Evolutionary conservation across 2,329 filamentous ascomycete genomes (phyloP).

Genomic region (Thermothelomyces thermophilus): DNA sequence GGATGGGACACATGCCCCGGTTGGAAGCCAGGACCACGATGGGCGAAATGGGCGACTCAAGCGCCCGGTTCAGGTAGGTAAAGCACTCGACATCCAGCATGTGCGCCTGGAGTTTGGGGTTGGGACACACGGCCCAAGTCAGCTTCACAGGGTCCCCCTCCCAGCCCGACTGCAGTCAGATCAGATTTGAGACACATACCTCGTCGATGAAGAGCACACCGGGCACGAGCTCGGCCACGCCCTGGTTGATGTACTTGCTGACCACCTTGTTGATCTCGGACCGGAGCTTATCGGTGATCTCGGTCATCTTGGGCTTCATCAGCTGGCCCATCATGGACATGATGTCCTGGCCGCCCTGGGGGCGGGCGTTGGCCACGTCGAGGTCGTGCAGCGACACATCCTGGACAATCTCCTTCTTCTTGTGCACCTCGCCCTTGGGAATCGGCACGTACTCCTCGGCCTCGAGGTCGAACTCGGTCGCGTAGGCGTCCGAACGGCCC

Average conservation of each 20-base stretch:
- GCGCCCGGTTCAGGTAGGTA: constrained; percentile 96
- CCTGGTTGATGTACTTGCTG: constrained; percentile 97
- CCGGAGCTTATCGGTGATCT: constrained; percentile 96
- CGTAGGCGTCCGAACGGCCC: constrained; percentile 91
- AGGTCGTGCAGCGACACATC: constrained; percentile 96
- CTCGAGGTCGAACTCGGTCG: constrained; percentile 96
- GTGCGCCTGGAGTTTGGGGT: constrained; percentile 63
- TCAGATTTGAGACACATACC: constrained; percentile 58
- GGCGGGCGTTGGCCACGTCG: constrained; percentile 89
- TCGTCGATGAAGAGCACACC: constrained; percentile 98
- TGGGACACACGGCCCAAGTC: constrained; percentile 24
- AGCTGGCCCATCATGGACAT: constrained; percentile 99
- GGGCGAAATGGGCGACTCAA: constrained; percentile 89
- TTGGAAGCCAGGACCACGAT: constrained; percentile 98
- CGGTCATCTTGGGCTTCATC: constrained; percentile 99
- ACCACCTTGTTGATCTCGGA: constrained; percentile 98
- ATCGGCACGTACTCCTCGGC: constrained; percentile 98
- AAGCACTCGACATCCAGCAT: constrained; percentile 99
- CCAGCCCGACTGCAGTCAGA: too few relatives aligned
- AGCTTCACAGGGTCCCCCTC: constrained; percentile 7
- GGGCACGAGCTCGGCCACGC: constrained; percentile 94
- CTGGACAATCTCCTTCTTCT: constrained; percentile 99
- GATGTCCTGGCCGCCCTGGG: constrained; percentile 95
- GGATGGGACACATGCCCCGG: constrained; percentile 86
- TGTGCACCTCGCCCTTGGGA: constrained; percentile 97